These are phyloP conservation scores for Penicillium macrosclerotiorum DNA, from an alignment of 495 filamentous ascomycete species.

Conservation along the genomic window DNA sequence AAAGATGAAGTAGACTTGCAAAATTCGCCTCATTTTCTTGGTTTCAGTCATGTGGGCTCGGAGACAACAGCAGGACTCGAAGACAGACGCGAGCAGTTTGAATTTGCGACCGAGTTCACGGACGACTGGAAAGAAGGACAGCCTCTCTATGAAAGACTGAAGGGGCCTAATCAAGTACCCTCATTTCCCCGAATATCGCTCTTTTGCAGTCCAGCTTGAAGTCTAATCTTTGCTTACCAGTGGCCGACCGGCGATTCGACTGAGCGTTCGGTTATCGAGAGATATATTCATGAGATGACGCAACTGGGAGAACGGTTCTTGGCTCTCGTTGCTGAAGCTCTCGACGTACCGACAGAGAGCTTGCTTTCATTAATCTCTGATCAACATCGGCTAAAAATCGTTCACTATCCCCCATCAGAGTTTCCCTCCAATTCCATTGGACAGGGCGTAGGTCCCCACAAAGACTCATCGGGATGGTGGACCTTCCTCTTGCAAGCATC, in stretches of 20 bases:
- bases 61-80: constrained; percentile 48
- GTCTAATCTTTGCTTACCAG: no score
- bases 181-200: no score
- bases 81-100: constrained; percentile 54
- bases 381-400: constrained; percentile 53
- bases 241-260: constrained; percentile 25
- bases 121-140: constrained; percentile 30
- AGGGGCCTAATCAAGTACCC: constrained; percentile 50
- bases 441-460: constrained; percentile 55
- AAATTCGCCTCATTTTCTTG: constrained; percentile 54
- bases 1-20: constrained; percentile 44
- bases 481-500: constrained; percentile 55
- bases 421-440: neutral
- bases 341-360: constrained; percentile 36
- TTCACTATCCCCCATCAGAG: constrained; percentile 44
- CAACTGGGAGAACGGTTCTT: constrained; percentile 47
- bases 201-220: no score
- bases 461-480: constrained; percentile 56
- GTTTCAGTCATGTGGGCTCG: constrained; percentile 49
- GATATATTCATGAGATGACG: constrained; percentile 48
- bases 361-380: constrained; percentile 51
- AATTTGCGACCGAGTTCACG: constrained; percentile 52
- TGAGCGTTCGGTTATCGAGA: constrained; percentile 25
- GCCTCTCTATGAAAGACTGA: constrained; percentile 46
- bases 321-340: constrained; percentile 49